phyloP scores from a whole-genome alignment of 2,329 filamentous ascomycete species.

The Penicillium glabrum region DNA sequence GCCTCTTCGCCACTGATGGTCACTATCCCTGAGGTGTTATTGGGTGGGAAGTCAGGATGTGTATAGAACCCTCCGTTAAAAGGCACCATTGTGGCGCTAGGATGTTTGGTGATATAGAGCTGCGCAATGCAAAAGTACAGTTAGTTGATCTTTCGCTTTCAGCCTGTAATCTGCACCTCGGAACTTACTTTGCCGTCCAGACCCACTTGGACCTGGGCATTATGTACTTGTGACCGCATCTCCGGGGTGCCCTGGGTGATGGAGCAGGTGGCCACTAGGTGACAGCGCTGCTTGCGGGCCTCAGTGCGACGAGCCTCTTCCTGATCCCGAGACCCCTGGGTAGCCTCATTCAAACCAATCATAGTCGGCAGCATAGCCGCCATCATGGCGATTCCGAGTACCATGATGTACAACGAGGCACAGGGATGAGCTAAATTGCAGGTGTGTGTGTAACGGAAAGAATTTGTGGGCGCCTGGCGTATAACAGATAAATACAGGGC shows the following conservation, averaged over 20 bases:
- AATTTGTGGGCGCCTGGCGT: constrained; percentile 2
- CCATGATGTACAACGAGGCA: constrained; percentile 16
- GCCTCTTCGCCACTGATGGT: constrained; percentile 24
- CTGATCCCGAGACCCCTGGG: constrained; percentile 19
- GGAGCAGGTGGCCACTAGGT: constrained; percentile 23
- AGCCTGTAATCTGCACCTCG: not conserved
- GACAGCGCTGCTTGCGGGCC: constrained; percentile 21
- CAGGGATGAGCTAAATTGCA: not conserved
- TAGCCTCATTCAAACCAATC: constrained; percentile 26
- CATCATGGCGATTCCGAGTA: constrained; percentile 26
- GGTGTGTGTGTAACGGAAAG: not conserved
- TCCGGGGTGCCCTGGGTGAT: constrained; percentile 18
- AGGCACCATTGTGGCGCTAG: constrained; percentile 14
- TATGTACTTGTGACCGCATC: constrained; percentile 21
- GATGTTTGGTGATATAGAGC: constrained; percentile 24
- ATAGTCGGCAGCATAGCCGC: constrained; percentile 27
- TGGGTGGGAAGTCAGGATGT: constrained; percentile 24
- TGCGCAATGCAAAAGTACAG: not conserved
- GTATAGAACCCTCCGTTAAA: constrained; percentile 26
- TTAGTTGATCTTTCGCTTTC: not conserved
- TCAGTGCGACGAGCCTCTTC: constrained; percentile 19
- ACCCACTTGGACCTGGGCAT: constrained; percentile 22
- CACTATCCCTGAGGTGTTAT: constrained; percentile 24
- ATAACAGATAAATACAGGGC: constrained; percentile 15
- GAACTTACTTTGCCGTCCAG: constrained; percentile 20